Conservation (phyloP, 768 basidiomycete genomes). For the Mrakia frigida region DNA sequence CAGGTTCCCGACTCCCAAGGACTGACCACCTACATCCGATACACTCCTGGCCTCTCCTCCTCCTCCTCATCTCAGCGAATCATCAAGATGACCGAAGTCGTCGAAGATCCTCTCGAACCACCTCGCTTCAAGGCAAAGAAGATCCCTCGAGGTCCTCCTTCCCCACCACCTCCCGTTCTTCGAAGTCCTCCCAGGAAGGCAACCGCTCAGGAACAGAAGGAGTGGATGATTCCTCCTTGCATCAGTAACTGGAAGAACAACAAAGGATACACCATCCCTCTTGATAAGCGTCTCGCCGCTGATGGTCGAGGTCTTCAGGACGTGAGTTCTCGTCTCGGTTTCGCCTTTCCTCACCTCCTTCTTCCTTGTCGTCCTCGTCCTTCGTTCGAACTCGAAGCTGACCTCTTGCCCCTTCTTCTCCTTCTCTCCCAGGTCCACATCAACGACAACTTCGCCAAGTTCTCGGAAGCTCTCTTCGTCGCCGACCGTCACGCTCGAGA, state of each 20-base stretch:
- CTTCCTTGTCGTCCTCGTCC: background rate
- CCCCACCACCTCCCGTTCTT: slow-evolving; percentile 91
- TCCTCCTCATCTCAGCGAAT: slow-evolving; percentile 82
- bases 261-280: slow-evolving; percentile 98
- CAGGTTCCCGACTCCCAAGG: slow-evolving; percentile 76
- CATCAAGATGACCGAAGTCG: slow-evolving; percentile 98
- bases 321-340: slow-evolving; percentile 51
- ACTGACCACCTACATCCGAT: slow-evolving; percentile 85
- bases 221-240: slow-evolving; percentile 99
- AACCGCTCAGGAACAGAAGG: slow-evolving; percentile 95
- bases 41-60: slow-evolving; percentile 59
- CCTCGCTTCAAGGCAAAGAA: slow-evolving; percentile 98
- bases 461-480: slow-evolving; percentile 90
- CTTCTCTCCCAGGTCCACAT: slow-evolving; percentile 69
- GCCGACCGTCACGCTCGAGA: slow-evolving; percentile 97
- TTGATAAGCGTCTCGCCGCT: slow-evolving; percentile 95
- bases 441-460: slow-evolving; percentile 98
- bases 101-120: slow-evolving; percentile 95
- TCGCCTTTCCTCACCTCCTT: background rate
- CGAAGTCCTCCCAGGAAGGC: slow-evolving; percentile 94
- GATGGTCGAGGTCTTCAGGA: slow-evolving; percentile 98
- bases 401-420: background rate
- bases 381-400: background rate
- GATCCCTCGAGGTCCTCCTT: slow-evolving; percentile 92
- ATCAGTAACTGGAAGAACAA: slow-evolving; percentile 99